A percentile compares a stretch with the other conserved stretches of the same genome.
Conservation (phyloP, 2,329 filamentous ascomycete species). For the Fusarium illudens region DNA sequence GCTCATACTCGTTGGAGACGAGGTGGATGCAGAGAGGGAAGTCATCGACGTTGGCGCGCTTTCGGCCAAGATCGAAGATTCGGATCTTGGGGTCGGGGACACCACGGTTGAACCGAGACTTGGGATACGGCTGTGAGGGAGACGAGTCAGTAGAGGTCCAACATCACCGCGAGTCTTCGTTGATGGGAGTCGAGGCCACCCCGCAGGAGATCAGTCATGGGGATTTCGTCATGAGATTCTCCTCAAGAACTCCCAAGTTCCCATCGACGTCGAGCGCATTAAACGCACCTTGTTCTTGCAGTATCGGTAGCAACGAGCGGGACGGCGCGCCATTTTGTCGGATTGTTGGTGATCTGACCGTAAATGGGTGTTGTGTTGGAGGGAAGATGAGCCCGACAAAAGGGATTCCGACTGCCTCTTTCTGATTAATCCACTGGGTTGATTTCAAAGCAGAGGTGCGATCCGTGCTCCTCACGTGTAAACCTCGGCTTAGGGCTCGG, state of each 20-base stretch:
- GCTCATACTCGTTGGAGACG: slow-evolving; percentile 99
- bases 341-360: slow-evolving; percentile 59
- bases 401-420: slow-evolving; percentile 43
- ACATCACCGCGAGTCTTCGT: neutral
- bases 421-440: slow-evolving; percentile 47
- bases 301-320: slow-evolving; percentile 99
- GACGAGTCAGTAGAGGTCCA: slow-evolving; percentile 28
- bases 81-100: slow-evolving; percentile 85
- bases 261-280: slow-evolving; percentile 14
- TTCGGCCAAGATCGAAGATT: slow-evolving; percentile 99
- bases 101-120: slow-evolving; percentile 99
- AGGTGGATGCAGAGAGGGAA: slow-evolving; percentile 99
- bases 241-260: slow-evolving; percentile 21
- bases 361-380: slow-evolving; percentile 49
- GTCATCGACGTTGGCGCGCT: slow-evolving; percentile 98
- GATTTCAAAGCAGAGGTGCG: slow-evolving; percentile 63
- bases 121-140: slow-evolving; percentile 82
- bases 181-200: slow-evolving; percentile 2
- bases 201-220: slow-evolving; percentile 2
- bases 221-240: slow-evolving; percentile 19
- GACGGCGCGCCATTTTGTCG: slow-evolving; percentile 98
- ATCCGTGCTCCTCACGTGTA: slow-evolving; percentile 43
- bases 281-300: slow-evolving; percentile 99
- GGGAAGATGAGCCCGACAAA: slow-evolving; percentile 43
- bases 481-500: slow-evolving; percentile 53